Percentiles rank a stretch among this genome's conserved stretches.
Evolutionary conservation across 495 filamentous ascomycete species (phyloP).

Genomic region (Penicillium samsonianum): DNA sequence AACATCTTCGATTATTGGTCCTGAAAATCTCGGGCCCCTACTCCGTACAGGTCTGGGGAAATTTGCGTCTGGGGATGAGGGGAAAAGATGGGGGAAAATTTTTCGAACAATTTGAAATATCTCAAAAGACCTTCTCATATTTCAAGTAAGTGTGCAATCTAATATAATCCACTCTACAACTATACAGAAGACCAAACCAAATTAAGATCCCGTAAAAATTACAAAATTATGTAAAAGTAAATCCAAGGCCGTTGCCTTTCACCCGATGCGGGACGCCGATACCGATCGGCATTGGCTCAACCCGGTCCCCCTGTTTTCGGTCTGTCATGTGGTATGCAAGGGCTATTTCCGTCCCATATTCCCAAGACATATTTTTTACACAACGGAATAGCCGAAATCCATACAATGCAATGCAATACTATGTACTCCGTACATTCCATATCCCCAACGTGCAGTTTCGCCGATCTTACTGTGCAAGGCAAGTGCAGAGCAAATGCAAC

Average conservation of each 20-base stretch:
- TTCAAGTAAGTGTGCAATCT: neutral
- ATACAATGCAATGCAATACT: neutral
- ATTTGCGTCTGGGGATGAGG: conserved; percentile 2
- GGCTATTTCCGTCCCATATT: conserved; percentile 3
- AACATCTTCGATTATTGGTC: neutral
- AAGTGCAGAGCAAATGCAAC: neutral
- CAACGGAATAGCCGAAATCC: neutral
- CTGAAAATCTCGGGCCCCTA: neutral
- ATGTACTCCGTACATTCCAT: neutral
- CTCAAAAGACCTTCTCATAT: too few relatives aligned
- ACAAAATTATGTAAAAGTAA: neutral
- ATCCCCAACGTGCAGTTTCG: neutral
- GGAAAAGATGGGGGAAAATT: conserved; percentile 8
- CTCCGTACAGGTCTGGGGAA: conserved; percentile 4
- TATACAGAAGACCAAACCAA: neutral
- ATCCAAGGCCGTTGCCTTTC: neutral
- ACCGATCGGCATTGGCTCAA: conserved; percentile 16
- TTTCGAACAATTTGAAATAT: too few relatives aligned
- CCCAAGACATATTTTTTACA: neutral
- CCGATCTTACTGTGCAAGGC: neutral
- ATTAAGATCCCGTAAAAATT: neutral
- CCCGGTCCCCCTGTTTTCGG: conserved; percentile 12
- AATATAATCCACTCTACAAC: neutral
- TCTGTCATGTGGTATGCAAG: conserved; percentile 6
- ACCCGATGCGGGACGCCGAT: conserved; percentile 25